Evolutionary conservation across 768 basidiomycete genomes (phyloP), one percentile per base, ranked within the genome.

Genomic region (Xanthoconium stramineum): DNA sequence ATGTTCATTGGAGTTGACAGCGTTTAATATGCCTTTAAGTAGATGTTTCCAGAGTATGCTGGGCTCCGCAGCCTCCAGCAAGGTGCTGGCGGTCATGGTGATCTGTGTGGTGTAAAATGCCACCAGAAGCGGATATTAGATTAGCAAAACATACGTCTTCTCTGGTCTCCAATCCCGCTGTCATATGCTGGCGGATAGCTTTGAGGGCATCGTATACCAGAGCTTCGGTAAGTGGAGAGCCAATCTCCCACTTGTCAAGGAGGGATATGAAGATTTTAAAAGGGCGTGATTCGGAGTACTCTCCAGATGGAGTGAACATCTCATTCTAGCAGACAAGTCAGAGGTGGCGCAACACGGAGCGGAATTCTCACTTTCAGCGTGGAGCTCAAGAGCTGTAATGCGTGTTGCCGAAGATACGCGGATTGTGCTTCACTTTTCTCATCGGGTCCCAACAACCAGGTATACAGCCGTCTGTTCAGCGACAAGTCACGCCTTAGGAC

Each of bases 241-340:
- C 96, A 44, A 98, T 88, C 69, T 98, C 97, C 91, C 93, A 98
- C 70, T 97, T 97, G 71, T 99, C 97, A 61, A 98, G 76, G 17
- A 98, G 72, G 2, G 94, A 95, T 24, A 98, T 87, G 70, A 97
- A 95, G 35, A 98, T 89, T 72, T 95, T 96, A 81, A 94, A 98
- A 0, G 97, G 93, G 28, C 91, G 77, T 5, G 89, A 88, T 58
- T 87, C 85, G 1, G 88, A 77, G 61, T 92, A 93, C 55, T 86
- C 84, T 48, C 81, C 79, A 3, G 84, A 85, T 3, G 86, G 86
- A 12, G 78, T 72, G 57, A 82, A 76, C 90, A 94, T 93, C 59
- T 94, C 91, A 44, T 80, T 77, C 88, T 93, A 63, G 47, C 28
- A 39, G 47, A 30, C 32, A 47, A 47, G 52, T 70, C 29, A 70